A percentile compares a stretch with the other conserved stretches of the same genome.
phyloP scores from a whole-genome alignment of 2,329 filamentous ascomycete genomes.

The Pyrenophora teres region DNA sequence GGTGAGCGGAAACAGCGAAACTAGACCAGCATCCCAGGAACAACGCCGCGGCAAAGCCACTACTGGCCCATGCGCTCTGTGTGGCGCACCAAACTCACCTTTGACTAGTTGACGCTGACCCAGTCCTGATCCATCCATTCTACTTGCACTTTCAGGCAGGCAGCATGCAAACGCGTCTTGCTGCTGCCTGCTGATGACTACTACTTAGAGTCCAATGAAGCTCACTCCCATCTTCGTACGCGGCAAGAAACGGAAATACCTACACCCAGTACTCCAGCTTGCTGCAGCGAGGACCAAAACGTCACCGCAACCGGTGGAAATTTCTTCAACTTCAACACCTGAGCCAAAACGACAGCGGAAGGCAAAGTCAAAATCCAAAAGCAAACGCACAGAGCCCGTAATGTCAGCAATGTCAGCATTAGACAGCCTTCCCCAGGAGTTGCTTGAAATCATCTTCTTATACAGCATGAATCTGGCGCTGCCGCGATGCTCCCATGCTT shows the following conservation, averaged over 20 bases:
- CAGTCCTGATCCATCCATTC: conserved; percentile 24
- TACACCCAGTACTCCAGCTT: conserved; percentile 2
- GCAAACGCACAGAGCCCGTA: conserved; percentile 21
- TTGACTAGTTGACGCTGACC: conserved; percentile 10
- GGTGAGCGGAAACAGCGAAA: conserved; percentile 18
- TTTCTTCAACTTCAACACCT: conserved; percentile 9
- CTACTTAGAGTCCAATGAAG: conserved; percentile 31
- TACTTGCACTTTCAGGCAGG: conserved; percentile 14
- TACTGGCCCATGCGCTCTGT: conserved; percentile 19
- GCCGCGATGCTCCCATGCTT: conserved; percentile 34
- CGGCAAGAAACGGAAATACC: conserved; percentile 37
- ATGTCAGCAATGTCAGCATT: conserved; percentile 44
- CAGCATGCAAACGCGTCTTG: conserved; percentile 6
- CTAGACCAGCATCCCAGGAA: conserved; percentile 26
- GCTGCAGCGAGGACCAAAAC: conserved; percentile 1
- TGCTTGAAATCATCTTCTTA: conserved; percentile 45
- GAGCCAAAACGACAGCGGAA: conserved; percentile 16
- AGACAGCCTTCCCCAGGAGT: conserved; percentile 41
- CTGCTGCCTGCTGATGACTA: conserved; percentile 33
- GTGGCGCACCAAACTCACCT: conserved; percentile 22
- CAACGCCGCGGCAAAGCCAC: conserved; percentile 36
- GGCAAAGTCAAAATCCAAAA: conserved; percentile 18
- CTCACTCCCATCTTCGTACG: conserved; percentile 42
- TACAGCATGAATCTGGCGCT: conserved; percentile 44
- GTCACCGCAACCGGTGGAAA: conserved; percentile 2